Evolutionary conservation across 495 filamentous ascomycete species (phyloP).

Genomic region (Neurospora sp.): DNA sequence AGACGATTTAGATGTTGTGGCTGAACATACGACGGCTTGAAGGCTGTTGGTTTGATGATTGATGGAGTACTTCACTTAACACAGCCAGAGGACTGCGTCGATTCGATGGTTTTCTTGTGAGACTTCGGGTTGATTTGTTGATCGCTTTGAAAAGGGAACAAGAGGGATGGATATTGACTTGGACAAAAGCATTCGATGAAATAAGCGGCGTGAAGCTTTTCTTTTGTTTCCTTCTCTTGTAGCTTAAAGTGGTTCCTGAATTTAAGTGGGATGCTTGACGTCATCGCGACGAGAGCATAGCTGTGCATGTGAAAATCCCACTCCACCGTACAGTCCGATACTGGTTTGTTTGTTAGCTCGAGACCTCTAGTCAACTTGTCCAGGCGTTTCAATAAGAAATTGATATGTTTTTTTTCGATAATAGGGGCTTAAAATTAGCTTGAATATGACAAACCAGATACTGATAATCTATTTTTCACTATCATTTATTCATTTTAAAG

Average conservation of each 20-base stretch:
- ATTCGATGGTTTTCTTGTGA: background rate
- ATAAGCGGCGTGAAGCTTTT: background rate
- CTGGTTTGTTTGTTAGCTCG: too few relatives aligned
- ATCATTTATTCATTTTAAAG: too few relatives aligned
- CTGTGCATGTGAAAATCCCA: background rate
- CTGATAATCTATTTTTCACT: too few relatives aligned
- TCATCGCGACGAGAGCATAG: background rate
- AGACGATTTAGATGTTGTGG: background rate
- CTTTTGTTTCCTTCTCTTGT: background rate
- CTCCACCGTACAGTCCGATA: too few relatives aligned
- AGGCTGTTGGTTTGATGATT: background rate
- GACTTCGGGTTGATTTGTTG: background rate
- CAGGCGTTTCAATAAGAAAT: too few relatives aligned
- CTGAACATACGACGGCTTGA: background rate
- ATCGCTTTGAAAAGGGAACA: too few relatives aligned
- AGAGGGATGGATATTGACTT: background rate
- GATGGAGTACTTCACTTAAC: background rate
- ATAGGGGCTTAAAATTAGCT: too few relatives aligned
- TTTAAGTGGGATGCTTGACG: background rate
- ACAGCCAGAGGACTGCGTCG: background rate
- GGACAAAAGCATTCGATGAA: background rate
- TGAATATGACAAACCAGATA: too few relatives aligned
- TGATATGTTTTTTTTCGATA: too few relatives aligned
- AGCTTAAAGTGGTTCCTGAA: background rate
- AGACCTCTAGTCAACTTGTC: too few relatives aligned